Conservation (phyloP, 257 asterid species). For the Solanum sitiens region DNA sequence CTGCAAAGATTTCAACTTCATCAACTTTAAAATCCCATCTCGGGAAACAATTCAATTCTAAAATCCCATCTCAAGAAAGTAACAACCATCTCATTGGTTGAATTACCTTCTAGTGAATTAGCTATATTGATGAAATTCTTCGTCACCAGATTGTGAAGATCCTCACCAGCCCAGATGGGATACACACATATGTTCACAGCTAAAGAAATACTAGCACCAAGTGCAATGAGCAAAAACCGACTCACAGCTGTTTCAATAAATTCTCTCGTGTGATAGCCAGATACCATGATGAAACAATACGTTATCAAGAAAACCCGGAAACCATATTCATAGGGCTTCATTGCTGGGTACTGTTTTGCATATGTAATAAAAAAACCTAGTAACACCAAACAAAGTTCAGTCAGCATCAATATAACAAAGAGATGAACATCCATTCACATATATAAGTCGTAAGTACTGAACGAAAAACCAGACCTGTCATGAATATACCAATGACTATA, state of each 20-base stretch:
- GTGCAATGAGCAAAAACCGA: conserved; percentile 55
- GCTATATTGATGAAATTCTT: conserved; percentile 61
- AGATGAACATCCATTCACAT: background rate
- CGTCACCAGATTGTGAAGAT: conserved; percentile 61
- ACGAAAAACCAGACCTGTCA: conserved; percentile 28
- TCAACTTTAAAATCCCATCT: background rate
- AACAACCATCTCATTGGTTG: background rate
- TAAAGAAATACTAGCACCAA: conserved; percentile 58
- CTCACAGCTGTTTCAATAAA: conserved; percentile 44
- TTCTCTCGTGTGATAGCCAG: conserved; percentile 55
- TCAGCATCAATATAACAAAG: background rate
- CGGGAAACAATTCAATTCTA: background rate
- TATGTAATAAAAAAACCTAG: conserved; percentile 45
- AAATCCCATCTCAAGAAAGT: background rate
- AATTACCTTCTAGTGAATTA: conserved; percentile 61
- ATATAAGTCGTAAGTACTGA: background rate
- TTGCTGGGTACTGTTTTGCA: conserved; percentile 53
- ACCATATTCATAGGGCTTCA: conserved; percentile 80
- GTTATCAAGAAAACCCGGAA: conserved; percentile 68
- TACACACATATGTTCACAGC: conserved; percentile 48
- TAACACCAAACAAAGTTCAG: background rate
- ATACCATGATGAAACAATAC: conserved; percentile 62
- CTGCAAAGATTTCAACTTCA: conserved; percentile 12
- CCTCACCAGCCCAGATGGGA: conserved; percentile 92
- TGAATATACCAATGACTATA: conserved; percentile 19